Conservation (phyloP, 169 alveolate genomes). For the Babesia ovata region DNA sequence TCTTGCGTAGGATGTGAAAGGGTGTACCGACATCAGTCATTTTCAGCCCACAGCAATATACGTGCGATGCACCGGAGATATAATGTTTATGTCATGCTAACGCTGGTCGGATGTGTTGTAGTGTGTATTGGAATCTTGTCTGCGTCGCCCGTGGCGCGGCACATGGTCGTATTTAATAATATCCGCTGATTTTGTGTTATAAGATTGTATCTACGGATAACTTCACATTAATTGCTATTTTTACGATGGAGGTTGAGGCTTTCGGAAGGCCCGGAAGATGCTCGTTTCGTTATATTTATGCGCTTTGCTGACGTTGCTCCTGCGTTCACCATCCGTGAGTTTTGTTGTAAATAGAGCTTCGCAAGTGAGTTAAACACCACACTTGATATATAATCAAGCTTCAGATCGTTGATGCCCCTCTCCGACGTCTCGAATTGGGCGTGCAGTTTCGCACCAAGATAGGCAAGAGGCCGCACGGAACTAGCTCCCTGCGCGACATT, state of each 20-base stretch:
- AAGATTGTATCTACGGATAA: not conserved
- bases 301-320: constrained; percentile 14
- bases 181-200: not conserved
- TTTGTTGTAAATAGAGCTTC: not conserved
- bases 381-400: not conserved
- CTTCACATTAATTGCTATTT: too few relatives aligned
- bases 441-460: constrained; percentile 54
- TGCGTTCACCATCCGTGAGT: constrained; percentile 7
- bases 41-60: not conserved
- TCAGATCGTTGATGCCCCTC: not conserved
- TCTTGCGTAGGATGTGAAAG: constrained; percentile 26
- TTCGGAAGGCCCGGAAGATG: constrained; percentile 4
- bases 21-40: constrained; percentile 22
- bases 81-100: not conserved
- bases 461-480: constrained; percentile 66
- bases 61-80: not conserved
- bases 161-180: not conserved
- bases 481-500: constrained; percentile 35
- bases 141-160: not conserved
- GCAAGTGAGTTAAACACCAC: not conserved
- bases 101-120: not conserved
- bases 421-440: constrained; percentile 18
- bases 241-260: constrained; percentile 6
- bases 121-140: constrained; percentile 1
- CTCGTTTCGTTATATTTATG: not conserved